phyloP scores from a whole-genome alignment of 805 yeast genomes.

The Yarrowia bubula region DNA sequence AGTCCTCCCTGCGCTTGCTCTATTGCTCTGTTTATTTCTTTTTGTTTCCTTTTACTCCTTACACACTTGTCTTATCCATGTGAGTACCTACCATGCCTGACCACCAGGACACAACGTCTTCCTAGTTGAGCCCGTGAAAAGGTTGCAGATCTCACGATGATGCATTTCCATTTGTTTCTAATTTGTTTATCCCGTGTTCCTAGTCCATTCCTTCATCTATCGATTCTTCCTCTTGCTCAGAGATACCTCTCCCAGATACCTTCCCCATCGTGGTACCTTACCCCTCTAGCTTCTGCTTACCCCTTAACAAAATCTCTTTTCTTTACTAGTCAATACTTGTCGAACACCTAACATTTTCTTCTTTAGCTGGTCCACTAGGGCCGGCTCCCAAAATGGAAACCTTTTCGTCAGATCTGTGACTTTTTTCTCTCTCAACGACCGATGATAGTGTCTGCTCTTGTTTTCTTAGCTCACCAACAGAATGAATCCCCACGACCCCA shows the following conservation, averaged over 20 bases:
- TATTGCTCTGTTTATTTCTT: background rate
- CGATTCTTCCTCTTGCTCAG: no score
- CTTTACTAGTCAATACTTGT: background rate
- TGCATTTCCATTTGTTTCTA: background rate
- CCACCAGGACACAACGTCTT: background rate
- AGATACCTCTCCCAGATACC: background rate
- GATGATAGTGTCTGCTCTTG: background rate
- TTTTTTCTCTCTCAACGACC: background rate
- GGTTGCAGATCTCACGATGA: constrained; percentile 6
- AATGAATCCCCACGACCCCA: background rate
- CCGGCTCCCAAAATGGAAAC: background rate
- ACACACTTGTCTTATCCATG: background rate
- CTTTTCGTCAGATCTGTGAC: constrained; percentile 4
- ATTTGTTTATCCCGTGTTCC: background rate
- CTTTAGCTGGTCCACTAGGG: background rate
- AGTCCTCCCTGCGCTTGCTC: background rate
- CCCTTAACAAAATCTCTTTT: background rate
- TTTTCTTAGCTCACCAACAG: constrained; percentile 11
- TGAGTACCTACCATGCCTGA: background rate
- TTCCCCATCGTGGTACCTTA: no score
- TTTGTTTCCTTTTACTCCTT: background rate
- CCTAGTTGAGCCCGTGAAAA: background rate
- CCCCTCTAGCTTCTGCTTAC: no score
- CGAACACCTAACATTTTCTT: background rate
- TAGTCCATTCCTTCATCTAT: no score